Percentiles rank a stretch among this genome's conserved stretches.
These are phyloP conservation scores for Rhodofomes roseus DNA, from an alignment of 1,284 basidiomycete species.

Conservation along the genomic window DNA sequence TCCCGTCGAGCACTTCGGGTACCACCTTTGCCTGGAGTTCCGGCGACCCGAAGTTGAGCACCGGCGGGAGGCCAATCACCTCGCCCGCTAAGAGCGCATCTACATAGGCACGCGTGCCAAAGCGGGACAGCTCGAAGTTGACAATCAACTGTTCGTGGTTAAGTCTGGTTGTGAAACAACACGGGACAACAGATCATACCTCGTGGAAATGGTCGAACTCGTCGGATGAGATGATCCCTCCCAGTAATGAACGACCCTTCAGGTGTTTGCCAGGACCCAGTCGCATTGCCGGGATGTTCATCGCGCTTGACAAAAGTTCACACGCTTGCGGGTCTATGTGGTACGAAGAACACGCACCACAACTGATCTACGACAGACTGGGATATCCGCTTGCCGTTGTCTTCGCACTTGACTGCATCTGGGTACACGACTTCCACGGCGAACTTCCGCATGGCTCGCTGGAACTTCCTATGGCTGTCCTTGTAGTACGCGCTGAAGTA, in stretches of 20 bases:
- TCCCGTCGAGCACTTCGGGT: constrained; percentile 70
- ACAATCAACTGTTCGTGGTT: constrained; percentile 60
- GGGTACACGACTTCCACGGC: constrained; percentile 61
- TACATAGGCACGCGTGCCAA: constrained; percentile 80
- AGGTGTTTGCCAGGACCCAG: constrained; percentile 89
- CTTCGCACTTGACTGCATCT: constrained; percentile 69
- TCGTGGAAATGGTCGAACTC: constrained; percentile 85
- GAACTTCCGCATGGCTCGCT: constrained; percentile 61
- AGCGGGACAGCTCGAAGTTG: constrained; percentile 82
- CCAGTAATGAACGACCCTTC: constrained; percentile 81
- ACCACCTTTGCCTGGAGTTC: constrained; percentile 71
- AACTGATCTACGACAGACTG: constrained; percentile 75
- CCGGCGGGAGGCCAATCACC: constrained; percentile 82
- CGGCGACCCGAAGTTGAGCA: constrained; percentile 83
- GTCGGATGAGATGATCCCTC: constrained; percentile 83
- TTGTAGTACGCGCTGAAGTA: constrained; percentile 86
- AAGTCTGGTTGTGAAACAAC: not conserved
- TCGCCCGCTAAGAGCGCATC: constrained; percentile 82
- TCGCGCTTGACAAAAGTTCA: constrained; percentile 37
- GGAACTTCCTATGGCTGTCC: constrained; percentile 66
- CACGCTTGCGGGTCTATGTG: not conserved
- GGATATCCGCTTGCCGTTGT: constrained; percentile 74
- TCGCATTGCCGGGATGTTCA: constrained; percentile 89
- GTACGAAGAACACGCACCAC: constrained; percentile 40
- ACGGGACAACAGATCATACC: constrained; percentile 29